These are phyloP conservation scores for Moesziomyces sp. DNA, from an alignment of 1,284 basidiomycete species.

Conservation along the genomic window DNA sequence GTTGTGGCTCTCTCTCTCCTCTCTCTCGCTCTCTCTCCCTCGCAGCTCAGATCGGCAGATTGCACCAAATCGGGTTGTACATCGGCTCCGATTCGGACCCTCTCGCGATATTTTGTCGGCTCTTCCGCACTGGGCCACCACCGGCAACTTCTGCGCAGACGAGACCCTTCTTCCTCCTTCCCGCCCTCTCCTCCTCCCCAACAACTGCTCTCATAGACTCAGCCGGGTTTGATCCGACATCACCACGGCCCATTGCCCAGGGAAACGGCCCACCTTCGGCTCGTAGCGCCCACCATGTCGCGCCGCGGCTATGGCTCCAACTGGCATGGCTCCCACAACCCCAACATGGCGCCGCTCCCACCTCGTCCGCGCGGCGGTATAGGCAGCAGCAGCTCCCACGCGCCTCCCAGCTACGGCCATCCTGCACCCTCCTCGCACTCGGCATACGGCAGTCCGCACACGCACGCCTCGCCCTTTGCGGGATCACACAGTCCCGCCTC, in stretches of 20 bases:
- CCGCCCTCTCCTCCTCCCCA: too few species aligned
- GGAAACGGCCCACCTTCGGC: neutral
- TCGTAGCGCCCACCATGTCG: constrained; percentile 15
- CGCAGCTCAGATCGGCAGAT: too few species aligned
- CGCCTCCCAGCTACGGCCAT: constrained; percentile 9
- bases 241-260: too few species aligned
- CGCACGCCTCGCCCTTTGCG: constrained; percentile 8
- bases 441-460: constrained; percentile 28
- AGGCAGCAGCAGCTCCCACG: constrained; percentile 35
- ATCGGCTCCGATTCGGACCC: too few species aligned
- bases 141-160: too few species aligned
- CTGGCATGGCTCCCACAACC: constrained; percentile 55
- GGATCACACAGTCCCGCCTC: constrained; percentile 16
- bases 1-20: too few species aligned
- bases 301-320: constrained; percentile 8
- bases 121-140: too few species aligned
- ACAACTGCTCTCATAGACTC: neutral
- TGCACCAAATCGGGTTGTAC: too few species aligned
- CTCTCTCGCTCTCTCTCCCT: too few species aligned
- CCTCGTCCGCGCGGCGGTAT: constrained; percentile 47
- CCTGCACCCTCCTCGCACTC: constrained; percentile 27
- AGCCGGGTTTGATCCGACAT: neutral
- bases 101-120: too few species aligned
- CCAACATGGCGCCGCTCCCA: constrained; percentile 59
- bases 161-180: too few species aligned